phyloP scores from a whole-genome alignment of 768 basidiomycete genomes.

The Scleroderma bovista region DNA sequence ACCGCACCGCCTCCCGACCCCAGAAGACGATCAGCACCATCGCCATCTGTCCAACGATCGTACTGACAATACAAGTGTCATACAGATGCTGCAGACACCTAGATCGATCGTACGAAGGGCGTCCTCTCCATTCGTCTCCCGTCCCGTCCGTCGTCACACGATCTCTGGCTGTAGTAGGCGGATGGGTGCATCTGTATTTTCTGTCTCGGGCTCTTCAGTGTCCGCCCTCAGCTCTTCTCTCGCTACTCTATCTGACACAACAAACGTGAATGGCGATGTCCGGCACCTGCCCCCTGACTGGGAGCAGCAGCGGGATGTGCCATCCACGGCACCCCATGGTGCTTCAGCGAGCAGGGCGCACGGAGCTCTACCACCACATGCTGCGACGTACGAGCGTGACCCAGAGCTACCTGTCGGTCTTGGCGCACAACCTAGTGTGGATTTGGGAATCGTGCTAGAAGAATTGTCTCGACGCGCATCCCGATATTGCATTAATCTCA shows the following conservation, averaged over 20 bases:
- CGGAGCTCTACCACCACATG: slow-evolving; percentile 11
- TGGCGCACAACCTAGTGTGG: background rate
- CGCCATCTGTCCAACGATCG: slow-evolving; percentile 10
- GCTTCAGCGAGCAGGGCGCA: slow-evolving; percentile 8
- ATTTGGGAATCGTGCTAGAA: background rate
- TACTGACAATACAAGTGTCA: slow-evolving; percentile 19
- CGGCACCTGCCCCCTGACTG: slow-evolving; percentile 10
- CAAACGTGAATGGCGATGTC: slow-evolving; percentile 14
- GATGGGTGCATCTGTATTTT: slow-evolving; percentile 29
- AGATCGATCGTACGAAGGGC: slow-evolving; percentile 14
- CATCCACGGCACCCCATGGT: slow-evolving; percentile 9
- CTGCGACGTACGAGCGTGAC: slow-evolving; percentile 21
- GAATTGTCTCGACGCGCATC: background rate
- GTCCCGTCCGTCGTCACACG: slow-evolving; percentile 29
- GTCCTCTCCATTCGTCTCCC: slow-evolving; percentile 29
- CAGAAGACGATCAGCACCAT: slow-evolving; percentile 6
- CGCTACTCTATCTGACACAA: slow-evolving; percentile 12
- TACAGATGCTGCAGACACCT: slow-evolving; percentile 19
- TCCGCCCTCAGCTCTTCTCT: slow-evolving; percentile 23
- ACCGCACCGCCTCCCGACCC: slow-evolving; percentile 11
- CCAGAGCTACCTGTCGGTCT: slow-evolving; percentile 18
- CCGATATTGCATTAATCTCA: background rate
- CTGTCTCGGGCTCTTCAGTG: slow-evolving; percentile 22
- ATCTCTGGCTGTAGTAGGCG: slow-evolving; percentile 28
- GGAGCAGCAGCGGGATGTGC: slow-evolving; percentile 19